Percentiles rank a stretch among this genome's conserved stretches.
phyloP scores from a whole-genome alignment of 345 rosid species.

The Corchorus olitorius region DNA sequence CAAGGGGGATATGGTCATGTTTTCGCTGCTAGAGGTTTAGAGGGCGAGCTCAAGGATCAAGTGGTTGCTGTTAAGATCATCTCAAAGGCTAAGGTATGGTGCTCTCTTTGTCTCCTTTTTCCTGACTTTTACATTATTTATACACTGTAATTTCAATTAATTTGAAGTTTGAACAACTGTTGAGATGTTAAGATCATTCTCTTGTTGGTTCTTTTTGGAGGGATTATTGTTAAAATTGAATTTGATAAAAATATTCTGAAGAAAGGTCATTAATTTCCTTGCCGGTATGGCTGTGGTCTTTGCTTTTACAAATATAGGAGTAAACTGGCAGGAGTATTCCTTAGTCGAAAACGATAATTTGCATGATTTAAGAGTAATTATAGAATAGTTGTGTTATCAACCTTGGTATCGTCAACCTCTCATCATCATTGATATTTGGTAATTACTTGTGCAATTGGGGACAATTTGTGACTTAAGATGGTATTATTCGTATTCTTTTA shows the following conservation, averaged over 20 bases:
- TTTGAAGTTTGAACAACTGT: neutral
- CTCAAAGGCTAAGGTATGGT: conserved; percentile 74
- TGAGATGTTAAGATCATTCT: neutral
- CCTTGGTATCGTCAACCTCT: too few species aligned
- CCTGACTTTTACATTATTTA: neutral
- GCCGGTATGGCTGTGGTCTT: neutral
- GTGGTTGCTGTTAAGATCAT: conserved; percentile 80
- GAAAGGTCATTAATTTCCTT: neutral
- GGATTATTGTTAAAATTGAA: neutral
- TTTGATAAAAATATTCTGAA: neutral
- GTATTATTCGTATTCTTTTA: too few species aligned
- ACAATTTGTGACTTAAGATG: too few species aligned
- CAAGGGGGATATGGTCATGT: conserved; percentile 91
- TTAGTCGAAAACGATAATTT: conserved; percentile 6
- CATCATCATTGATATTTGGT: too few species aligned
- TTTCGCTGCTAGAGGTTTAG: conserved; percentile 69
- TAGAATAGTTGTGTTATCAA: neutral
- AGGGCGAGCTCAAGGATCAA: conserved; percentile 71
- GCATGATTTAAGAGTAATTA: neutral
- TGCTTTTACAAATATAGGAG: neutral
- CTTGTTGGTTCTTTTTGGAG: neutral
- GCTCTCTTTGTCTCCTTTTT: neutral
- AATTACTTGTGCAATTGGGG: too few species aligned
- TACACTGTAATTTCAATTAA: neutral
- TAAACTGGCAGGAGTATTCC: neutral